A percentile compares a stretch with the other conserved stretches of the same genome.
Conservation (phyloP, 257 asterid species). For the Sherardia arvensis region DNA sequence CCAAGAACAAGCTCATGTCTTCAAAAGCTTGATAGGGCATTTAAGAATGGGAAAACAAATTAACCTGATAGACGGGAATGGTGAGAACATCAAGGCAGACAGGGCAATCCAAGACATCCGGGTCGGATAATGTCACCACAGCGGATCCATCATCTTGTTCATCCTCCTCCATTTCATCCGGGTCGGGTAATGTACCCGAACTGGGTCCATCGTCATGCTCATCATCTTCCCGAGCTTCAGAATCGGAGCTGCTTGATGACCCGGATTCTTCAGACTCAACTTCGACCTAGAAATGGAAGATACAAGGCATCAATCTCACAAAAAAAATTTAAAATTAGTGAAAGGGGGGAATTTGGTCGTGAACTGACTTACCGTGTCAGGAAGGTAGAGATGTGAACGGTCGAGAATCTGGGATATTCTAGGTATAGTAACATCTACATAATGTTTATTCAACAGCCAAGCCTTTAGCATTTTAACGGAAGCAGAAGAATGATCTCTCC, state of each 20-base stretch:
- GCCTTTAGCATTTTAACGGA: background rate
- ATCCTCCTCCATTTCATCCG: background rate
- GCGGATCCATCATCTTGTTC: background rate
- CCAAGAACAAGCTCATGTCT: no score
- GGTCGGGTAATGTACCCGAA: no score
- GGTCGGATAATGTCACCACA: background rate
- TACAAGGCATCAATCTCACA: background rate
- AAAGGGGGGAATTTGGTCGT: no score
- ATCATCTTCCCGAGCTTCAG: no score
- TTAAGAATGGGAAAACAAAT: no score
- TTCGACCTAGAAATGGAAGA: no score
- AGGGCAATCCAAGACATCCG: background rate
- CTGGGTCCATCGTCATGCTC: no score
- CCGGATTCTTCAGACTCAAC: background rate
- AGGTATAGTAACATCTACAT: background rate
- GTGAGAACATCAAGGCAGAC: background rate
- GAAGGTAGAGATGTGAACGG: no score
- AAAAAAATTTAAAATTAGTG: background rate
- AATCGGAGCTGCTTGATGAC: no score
- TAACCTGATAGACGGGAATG: background rate
- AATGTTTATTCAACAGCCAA: background rate
- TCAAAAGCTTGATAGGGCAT: no score
- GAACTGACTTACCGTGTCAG: background rate
- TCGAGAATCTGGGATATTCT: background rate
- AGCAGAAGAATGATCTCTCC: background rate